A percentile compares a stretch with the other conserved stretches of the same genome.
These are phyloP conservation scores for Umbelopsis ramanniana DNA, from an alignment of 192 early-diverging fungal genomes.

Conservation along the genomic window DNA sequence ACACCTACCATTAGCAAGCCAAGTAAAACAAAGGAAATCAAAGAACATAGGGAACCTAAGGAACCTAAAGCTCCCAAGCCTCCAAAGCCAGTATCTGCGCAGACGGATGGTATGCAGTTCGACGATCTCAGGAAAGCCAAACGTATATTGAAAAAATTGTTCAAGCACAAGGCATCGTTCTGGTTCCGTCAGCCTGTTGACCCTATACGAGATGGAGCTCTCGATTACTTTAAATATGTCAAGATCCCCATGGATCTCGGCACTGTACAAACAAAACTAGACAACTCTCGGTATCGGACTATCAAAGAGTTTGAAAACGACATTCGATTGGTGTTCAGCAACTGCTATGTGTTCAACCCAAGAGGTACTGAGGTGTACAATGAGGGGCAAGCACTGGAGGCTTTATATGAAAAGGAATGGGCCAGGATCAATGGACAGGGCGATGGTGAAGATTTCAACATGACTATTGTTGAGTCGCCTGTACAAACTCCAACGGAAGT, in stretches of 20 bases:
- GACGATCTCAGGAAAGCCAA: conserved; percentile 42
- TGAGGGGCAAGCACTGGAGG: conserved; percentile 58
- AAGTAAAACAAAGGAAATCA: not conserved
- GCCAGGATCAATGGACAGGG: conserved; percentile 34
- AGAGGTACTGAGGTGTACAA: conserved; percentile 62
- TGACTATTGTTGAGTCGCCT: conserved; percentile 53
- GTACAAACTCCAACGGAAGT: conserved; percentile 20
- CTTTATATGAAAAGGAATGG: conserved; percentile 56
- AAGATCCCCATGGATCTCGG: conserved; percentile 66
- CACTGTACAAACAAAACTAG: conserved; percentile 48
- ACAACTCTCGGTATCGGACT: conserved; percentile 41
- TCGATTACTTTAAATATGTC: conserved; percentile 62
- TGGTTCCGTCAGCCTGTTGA: conserved; percentile 70
- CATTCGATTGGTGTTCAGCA: conserved; percentile 56
- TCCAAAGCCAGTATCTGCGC: conserved; percentile 24
- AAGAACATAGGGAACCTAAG: not conserved
- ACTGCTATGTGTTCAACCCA: conserved; percentile 68
- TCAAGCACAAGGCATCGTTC: conserved; percentile 52
- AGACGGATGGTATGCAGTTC: conserved; percentile 24
- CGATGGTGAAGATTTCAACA: conserved; percentile 41
- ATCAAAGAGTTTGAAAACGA: conserved; percentile 56
- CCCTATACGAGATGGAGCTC: conserved; percentile 53
- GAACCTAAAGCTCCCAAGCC: conserved; percentile 15
- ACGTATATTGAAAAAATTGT: conserved; percentile 47
- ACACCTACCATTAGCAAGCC: conserved; percentile 1